Evolutionary conservation across 1,284 basidiomycete species (phyloP), one percentile per base, ranked within the genome.

Genomic region (Peniophora sp.): DNA sequence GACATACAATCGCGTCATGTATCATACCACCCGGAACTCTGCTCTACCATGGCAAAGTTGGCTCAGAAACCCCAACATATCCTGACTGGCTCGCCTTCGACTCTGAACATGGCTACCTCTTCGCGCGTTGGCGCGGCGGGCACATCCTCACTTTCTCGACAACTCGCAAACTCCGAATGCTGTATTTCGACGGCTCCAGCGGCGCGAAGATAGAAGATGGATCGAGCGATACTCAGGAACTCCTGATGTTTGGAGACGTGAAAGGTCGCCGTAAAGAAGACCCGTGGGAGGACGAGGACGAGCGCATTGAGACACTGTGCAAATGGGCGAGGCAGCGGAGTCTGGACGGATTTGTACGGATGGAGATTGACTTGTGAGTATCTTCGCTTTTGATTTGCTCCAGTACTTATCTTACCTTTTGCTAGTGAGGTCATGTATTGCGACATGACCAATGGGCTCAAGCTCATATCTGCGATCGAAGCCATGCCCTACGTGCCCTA

Each of bases 361-460:
- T 76, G 75, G 70, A 74, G 59, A 68, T 73, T 63, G 63, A 69
- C 53, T 77, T 76, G 75, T 77, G 54, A 58, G 72, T 57, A 17
- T 24, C 23, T 58, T 15, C 36, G 24, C 15, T 27, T 39, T 48
- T 44, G 18, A n/a, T 32, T n/a, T n/a, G n/a, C n/a, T n/a, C n/a
- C n/a, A 32, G 11, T 1, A n/a, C 2, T 15, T 22, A 6, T 22
- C 2, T 47, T 9, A 3, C 27, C 27, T 32, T 32, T n/a, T 3
- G 42, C 14, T 50, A 79, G 77, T 49, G 77, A 80, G 59, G 64
- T 75, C 23, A 76, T 79, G 73, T 57, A 76, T 3, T 79, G 77
- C 55, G 62, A 76, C 56, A 70, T 78, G 52, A 66, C 63, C 3
- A 56, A 64, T 6, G 71, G 73, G 1, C 55, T 78, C 12, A 60